Evolutionary conservation across 768 basidiomycete species (phyloP).

Genomic region (Tephrocybe sp.): DNA sequence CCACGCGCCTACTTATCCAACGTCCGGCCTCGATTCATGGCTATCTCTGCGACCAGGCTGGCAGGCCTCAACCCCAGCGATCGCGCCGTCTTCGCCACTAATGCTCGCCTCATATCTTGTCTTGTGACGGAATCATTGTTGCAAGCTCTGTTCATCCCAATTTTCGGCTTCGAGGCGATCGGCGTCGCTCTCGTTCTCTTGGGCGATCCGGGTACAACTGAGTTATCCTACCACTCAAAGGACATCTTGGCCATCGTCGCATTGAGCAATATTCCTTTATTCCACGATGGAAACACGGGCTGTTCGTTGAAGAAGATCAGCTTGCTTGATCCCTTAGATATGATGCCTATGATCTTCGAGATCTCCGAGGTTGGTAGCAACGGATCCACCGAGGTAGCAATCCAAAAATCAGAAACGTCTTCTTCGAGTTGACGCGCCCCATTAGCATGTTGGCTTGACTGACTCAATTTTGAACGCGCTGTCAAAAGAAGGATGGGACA

Average conservation of each 20-base stretch:
- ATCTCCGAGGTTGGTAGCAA: conserved; percentile 8
- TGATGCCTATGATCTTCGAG: conserved; percentile 45
- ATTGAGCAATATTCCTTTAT: conserved; percentile 45
- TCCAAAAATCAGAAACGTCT: not conserved
- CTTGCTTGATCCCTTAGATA: conserved; percentile 56
- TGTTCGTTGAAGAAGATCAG: conserved; percentile 39
- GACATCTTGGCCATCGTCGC: conserved; percentile 50
- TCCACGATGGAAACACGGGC: conserved; percentile 35
- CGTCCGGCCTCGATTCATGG: conserved; percentile 19
- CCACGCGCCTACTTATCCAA: not conserved
- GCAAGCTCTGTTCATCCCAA: conserved; percentile 46
- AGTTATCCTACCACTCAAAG: conserved; percentile 23
- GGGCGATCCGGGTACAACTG: conserved; percentile 22
- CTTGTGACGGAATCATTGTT: conserved; percentile 58
- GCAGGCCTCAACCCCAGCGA: conserved; percentile 32
- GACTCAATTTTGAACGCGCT: conserved; percentile 25
- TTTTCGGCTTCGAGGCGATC: conserved; percentile 28
- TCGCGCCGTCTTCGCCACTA: conserved; percentile 48
- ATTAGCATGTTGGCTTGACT: conserved; percentile 30
- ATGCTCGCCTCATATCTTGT: conserved; percentile 53
- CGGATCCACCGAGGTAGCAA: conserved; percentile 12
- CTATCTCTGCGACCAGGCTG: conserved; percentile 24
- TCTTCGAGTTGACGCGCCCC: not conserved
- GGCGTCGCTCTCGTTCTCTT: conserved; percentile 44
- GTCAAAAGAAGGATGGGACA: conserved; percentile 25